These are phyloP conservation scores for Talaromyces islandicus DNA, from an alignment of 2,329 filamentous ascomycete species.

Conservation along the genomic window DNA sequence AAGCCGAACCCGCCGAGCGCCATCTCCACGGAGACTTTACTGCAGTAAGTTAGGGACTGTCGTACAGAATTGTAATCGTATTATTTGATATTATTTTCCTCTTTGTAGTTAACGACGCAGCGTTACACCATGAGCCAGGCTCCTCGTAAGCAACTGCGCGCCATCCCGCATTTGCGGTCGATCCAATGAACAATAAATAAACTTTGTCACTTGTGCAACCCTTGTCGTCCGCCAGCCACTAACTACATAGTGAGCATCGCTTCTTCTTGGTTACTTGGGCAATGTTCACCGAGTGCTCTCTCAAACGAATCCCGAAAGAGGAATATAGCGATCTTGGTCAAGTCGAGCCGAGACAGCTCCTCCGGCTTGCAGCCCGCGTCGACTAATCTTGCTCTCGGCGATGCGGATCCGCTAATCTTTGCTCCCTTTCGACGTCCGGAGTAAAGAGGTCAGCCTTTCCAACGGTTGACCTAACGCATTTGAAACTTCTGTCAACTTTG, in stretches of 20 bases:
- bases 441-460: not conserved
- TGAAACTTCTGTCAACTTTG: not conserved
- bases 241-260: not conserved
- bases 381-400: not conserved
- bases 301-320: not conserved
- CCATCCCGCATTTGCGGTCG: too few species aligned
- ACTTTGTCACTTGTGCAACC: not conserved
- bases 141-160: not conserved
- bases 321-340: not conserved
- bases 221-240: not conserved
- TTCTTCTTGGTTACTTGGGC: not conserved
- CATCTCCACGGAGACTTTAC: not conserved
- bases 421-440: not conserved
- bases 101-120: not conserved
- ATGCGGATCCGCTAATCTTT: not conserved
- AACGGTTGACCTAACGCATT: not conserved
- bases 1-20: not conserved
- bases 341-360: not conserved
- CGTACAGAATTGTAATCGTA: not conserved
- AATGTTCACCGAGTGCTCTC: too few species aligned
- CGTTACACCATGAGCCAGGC: not conserved
- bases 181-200: not conserved
- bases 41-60: not conserved
- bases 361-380: not conserved
- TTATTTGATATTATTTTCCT: too few species aligned